Evolutionary conservation across 2,329 filamentous ascomycete genomes (phyloP), one percentile per base, ranked within the genome.

Genomic region (Penicillium sp.): DNA sequence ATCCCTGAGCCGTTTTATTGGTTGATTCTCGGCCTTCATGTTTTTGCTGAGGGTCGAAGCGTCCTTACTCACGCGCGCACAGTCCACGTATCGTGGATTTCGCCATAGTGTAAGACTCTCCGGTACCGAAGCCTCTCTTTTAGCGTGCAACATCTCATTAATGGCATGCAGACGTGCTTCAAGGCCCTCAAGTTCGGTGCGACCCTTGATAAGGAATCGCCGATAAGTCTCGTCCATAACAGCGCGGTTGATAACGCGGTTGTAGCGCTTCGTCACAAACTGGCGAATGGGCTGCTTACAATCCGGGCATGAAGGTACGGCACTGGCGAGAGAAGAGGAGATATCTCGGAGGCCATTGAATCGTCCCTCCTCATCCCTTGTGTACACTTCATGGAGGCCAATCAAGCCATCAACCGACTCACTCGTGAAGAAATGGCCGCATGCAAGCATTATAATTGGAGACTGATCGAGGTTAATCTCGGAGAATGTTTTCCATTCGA

Each of bases 351-450:
- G 17, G 31, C 35, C 17, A 45, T 52, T 38, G 30, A 52, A 52
- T 23, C 30, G 17, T 41, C 49, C 49, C 21, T 52, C 49, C 30
- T 2, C 3, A 47, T 61, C 58, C n/a, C 60, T 48, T 7, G 55
- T 46, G 46, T 65, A 67, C 9, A 60, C 29, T 15, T 61, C 47
- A 5, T 45, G 52, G 9, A 67, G 47, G 23, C 52, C 48, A 57
- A 67, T 58, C 11, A 58, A 49, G 9, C 61, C 63, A 51, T 67
- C 63, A 15, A 67, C 38, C 15, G 50, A 60, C 23, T 47, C 35
- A 13, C 35, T n/a, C n/a, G 61, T 67, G 38, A 61, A 65, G 35
- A 67, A 67, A 47, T 67, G 63, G 8, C 61, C 61, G 56, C 63
- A 67, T 3, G 61, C 60, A 8, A 65, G 63, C 26, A 64, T 62